Evolutionary conservation across 345 rosid genomes (phyloP), one percentile per base, ranked within the genome.

Genomic region (Gossypium australe): DNA sequence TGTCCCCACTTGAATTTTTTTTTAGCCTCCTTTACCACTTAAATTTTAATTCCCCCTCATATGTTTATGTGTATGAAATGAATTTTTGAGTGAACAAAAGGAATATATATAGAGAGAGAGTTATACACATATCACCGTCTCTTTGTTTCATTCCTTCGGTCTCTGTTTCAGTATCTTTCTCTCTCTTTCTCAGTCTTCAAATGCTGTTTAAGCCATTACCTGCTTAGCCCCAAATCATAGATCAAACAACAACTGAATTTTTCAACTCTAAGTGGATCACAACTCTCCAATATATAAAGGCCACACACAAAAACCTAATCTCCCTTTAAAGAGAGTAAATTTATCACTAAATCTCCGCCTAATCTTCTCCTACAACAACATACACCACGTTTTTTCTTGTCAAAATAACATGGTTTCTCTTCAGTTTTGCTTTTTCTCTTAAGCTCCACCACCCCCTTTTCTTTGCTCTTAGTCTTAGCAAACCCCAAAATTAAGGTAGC

Each of bases 191-290:
- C 63, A 3, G 77, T 76, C 67, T 78, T 80, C 85, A 87, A 87
- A 84, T 80, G 87, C 79, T 80, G 82, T 78, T 77, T 80, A 44
- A 73, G 80, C 80, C 87, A 85, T 87, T 84, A 67, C 78, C 77
- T 77, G 75, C 57, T 81, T 82, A 80, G 41, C 41, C 41, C 7
- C 41, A 34, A 5, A 34, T 34, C 41, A 5, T 34, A 5, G 41
- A 34, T 34, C 41, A 34, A 34, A 34, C 41, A 34, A 34, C 41
- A 34, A 34, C 41, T 34, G 41, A 34, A 5, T 1, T 77, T 77
- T 64, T 77, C 83, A 63, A 63, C 82, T 34, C 52, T 34, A 63
- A 75, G 80, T 47, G 13, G 90, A 86, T 85, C 87, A 89, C 84
- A 82, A 81, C 82, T 61, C 65, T 60, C 84, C 84, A 74, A 59